Percentiles rank a stretch among this genome's conserved stretches.
phyloP scores from a whole-genome alignment of 2,329 filamentous ascomycete species.

The Penicillium paneum region DNA sequence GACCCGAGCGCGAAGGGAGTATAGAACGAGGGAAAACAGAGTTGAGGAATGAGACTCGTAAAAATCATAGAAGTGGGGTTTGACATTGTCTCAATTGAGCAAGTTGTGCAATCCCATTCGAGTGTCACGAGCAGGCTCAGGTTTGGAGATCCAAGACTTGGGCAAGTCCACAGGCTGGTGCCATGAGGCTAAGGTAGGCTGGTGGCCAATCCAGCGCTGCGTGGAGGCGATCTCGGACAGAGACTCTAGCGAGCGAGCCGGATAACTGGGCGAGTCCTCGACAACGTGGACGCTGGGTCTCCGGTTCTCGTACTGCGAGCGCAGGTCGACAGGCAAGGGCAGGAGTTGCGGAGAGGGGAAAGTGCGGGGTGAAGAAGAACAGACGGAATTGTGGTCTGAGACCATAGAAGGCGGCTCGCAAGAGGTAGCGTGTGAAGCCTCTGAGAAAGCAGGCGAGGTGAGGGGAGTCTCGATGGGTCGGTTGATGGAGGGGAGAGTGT shows the following conservation, averaged over 20 bases:
- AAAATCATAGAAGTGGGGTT: slow-evolving; percentile 8
- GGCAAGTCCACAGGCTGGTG: slow-evolving; percentile 28
- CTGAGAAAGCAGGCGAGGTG: slow-evolving; percentile 63
- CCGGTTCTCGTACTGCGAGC: slow-evolving; percentile 37
- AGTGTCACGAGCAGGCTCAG: slow-evolving; percentile 33
- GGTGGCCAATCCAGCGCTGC: slow-evolving; percentile 30
- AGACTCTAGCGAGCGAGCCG: slow-evolving; percentile 20
- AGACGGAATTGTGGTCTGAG: slow-evolving; percentile 65
- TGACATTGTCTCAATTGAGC: slow-evolving; percentile 32
- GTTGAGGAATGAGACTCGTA: slow-evolving; percentile 24
- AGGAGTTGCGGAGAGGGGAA: slow-evolving; percentile 42
- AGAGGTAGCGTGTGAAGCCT: slow-evolving; percentile 57
- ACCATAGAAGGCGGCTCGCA: slow-evolving; percentile 66
- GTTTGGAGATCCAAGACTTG: slow-evolving; percentile 24
- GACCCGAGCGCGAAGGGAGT: slow-evolving; percentile 9
- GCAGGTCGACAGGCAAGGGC: slow-evolving; percentile 45
- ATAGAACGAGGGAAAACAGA: slow-evolving; percentile 14
- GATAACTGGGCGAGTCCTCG: slow-evolving; percentile 27
- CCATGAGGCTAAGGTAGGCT: slow-evolving; percentile 26
- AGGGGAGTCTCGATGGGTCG: slow-evolving; percentile 54
- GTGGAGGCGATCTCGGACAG: slow-evolving; percentile 26
- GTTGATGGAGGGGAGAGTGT: slow-evolving; percentile 38
- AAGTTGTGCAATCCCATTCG: slow-evolving; percentile 41
- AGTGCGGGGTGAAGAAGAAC: slow-evolving; percentile 57
- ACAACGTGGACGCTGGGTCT: slow-evolving; percentile 29